A percentile compares a stretch with the other conserved stretches of the same genome.
These are phyloP conservation scores for Candida odintsovae DNA, from an alignment of 805 yeast species.

Conservation along the genomic window DNA sequence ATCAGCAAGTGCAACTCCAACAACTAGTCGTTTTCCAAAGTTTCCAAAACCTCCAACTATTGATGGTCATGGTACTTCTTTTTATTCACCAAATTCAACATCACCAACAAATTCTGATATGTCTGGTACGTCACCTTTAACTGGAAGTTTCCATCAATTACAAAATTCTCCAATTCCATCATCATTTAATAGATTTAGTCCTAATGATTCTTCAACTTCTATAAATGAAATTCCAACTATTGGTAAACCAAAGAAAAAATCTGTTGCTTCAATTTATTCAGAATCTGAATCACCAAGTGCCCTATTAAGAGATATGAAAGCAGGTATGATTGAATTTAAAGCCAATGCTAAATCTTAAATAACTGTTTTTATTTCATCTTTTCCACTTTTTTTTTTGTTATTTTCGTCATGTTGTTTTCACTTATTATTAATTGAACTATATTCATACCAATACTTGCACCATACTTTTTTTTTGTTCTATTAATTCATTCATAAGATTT, in stretches of 20 bases:
- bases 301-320: conserved; percentile 10
- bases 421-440: too few relatives aligned
- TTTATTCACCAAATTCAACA: conserved; percentile 16
- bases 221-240: background rate
- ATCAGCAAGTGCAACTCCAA: conserved; percentile 16
- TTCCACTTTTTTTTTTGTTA: too few relatives aligned
- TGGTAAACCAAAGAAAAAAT: background rate
- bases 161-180: conserved; percentile 14
- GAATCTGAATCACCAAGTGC: conserved; percentile 3
- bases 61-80: conserved; percentile 11
- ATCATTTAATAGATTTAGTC: conserved; percentile 11
- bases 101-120: conserved; percentile 23
- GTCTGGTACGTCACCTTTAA: conserved; percentile 19
- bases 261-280: background rate
- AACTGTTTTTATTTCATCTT: too few relatives aligned
- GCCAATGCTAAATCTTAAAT: conserved; percentile 2
- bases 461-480: background rate
- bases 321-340: conserved; percentile 16
- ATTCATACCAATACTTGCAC: too few relatives aligned
- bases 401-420: too few relatives aligned
- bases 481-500: background rate
- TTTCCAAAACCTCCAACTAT: conserved; percentile 21
- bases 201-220: conserved; percentile 6
- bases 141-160: conserved; percentile 1
- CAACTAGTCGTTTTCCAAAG: conserved; percentile 12